Evolutionary conservation across 2,329 filamentous ascomycete species (phyloP).

Genomic region (Cordyceps cateniannulata): DNA sequence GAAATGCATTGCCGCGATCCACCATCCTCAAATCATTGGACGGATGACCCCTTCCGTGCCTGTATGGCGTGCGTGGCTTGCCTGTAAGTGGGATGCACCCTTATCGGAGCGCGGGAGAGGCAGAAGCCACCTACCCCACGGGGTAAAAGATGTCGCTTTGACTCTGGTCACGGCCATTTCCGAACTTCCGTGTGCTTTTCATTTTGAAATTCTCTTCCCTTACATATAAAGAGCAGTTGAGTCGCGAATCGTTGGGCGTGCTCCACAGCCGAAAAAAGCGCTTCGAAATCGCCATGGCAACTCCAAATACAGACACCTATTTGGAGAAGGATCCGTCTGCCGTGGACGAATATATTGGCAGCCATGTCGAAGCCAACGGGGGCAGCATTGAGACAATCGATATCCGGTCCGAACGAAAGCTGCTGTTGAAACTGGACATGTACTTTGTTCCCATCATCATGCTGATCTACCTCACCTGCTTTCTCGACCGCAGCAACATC

Average conservation of each 20-base stretch:
- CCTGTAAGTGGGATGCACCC: not conserved
- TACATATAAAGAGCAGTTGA: not conserved
- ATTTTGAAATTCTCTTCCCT: not conserved
- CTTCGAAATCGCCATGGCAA: not conserved
- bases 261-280: not conserved
- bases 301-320: not conserved
- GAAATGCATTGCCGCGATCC: not conserved
- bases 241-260: not conserved
- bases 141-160: not conserved
- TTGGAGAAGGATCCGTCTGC: not conserved
- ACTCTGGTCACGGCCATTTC: not conserved
- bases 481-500: constrained; percentile 49
- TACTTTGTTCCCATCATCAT: constrained; percentile 40
- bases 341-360: not conserved
- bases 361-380: not conserved
- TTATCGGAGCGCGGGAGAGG: not conserved
- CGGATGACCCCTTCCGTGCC: not conserved
- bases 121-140: not conserved
- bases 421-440: constrained; percentile 27
- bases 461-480: constrained; percentile 48
- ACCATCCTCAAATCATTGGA: not conserved
- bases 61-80: not conserved
- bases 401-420: constrained; percentile 22
- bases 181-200: not conserved
- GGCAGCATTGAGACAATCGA: constrained; percentile 20